These are phyloP conservation scores for Fraxinus paxiana DNA, from an alignment of 305 asterid genomes.

Conservation along the genomic window DNA sequence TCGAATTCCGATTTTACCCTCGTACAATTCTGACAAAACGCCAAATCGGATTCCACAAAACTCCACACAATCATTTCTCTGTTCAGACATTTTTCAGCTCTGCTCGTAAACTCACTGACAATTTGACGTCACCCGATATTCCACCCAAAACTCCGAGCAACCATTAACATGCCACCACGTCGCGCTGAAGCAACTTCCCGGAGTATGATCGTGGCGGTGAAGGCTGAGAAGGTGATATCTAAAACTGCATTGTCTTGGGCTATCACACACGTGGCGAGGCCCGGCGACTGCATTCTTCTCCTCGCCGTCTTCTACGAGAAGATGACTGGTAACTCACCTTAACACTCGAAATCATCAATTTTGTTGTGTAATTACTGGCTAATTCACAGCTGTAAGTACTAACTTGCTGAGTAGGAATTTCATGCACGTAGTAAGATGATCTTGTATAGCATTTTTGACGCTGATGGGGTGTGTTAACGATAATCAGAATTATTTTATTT, in stretches of 20 bases:
- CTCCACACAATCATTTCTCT: background rate
- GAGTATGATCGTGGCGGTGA: conserved; percentile 70
- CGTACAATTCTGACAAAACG: background rate
- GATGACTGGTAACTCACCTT: conserved; percentile 29
- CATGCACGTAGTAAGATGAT: background rate
- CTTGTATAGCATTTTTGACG: background rate
- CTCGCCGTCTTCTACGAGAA: conserved; percentile 50
- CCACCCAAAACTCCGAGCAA: conserved; percentile 42
- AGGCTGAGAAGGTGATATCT: conserved; percentile 65
- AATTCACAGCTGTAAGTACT: background rate
- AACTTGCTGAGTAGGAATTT: background rate
- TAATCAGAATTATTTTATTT: background rate
- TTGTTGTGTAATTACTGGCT: background rate
- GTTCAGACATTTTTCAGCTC: background rate
- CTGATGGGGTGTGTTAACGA: background rate
- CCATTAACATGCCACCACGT: conserved; percentile 22
- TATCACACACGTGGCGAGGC: conserved; percentile 60
- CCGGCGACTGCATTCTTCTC: conserved; percentile 63
- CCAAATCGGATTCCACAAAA: background rate
- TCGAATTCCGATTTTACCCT: background rate
- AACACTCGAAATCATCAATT: background rate
- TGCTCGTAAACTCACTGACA: background rate
- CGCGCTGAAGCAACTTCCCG: conserved; percentile 27
- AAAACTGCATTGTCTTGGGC: conserved; percentile 73
- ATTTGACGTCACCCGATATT: conserved; percentile 32